A percentile compares a stretch with the other conserved stretches of the same genome.
Evolutionary conservation across 257 asterid species (phyloP).

Genomic region (Jacaranda mimosifolia): DNA sequence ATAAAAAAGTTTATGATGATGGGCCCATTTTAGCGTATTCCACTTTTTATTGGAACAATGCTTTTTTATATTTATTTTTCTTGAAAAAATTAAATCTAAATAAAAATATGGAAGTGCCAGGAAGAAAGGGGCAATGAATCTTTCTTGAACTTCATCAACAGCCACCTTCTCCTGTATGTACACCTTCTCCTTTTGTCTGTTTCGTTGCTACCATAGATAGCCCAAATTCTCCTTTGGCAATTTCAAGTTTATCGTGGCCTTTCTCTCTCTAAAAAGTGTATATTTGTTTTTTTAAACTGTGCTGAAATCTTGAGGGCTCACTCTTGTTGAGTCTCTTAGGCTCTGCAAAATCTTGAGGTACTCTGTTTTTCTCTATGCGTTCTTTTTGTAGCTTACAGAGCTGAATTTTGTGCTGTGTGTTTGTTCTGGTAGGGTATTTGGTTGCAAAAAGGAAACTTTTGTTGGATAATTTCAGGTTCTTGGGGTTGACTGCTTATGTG

Average conservation of each 20-base stretch:
- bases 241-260: neutral
- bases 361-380: conserved; percentile 16
- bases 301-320: conserved; percentile 21
- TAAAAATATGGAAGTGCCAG: conserved; percentile 35
- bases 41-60: conserved; percentile 17
- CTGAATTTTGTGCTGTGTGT: neutral
- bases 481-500: conserved; percentile 18
- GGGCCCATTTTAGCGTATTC: conserved; percentile 26
- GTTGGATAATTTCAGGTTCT: conserved; percentile 8
- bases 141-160: conserved; percentile 37
- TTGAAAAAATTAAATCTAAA: conserved; percentile 1
- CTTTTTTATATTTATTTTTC: neutral
- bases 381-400: conserved; percentile 19
- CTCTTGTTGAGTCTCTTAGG: neutral
- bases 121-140: conserved; percentile 38
- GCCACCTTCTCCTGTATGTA: conserved; percentile 11
- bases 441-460: neutral
- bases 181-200: conserved; percentile 46
- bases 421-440: neutral
- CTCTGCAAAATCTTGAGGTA: conserved; percentile 49
- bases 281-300: conserved; percentile 36
- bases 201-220: conserved; percentile 8
- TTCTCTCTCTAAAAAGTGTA: conserved; percentile 42
- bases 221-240: conserved; percentile 13
- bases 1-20: conserved; percentile 28